Base-by-base conservation (phyloP, 257 asterid genomes). In the Solanum chiquidenum region DNA sequence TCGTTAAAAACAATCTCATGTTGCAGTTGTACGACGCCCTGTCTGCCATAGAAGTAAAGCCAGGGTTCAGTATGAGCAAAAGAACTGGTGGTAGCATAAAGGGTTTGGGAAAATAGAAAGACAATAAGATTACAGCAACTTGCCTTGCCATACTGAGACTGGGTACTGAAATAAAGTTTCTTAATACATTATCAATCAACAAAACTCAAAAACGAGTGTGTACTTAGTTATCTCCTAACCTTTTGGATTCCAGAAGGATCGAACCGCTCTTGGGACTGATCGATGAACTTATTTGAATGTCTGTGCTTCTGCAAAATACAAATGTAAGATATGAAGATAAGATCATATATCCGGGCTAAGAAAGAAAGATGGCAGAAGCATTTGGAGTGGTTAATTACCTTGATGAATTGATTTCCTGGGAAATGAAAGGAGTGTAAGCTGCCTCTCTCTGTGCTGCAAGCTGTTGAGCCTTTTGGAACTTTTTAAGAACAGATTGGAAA, bases 401-500 rank as follows among this genome's bases (percentile, higher is more conserved):
- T 44, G 94, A 91, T 68, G 95, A 93, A 82, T 86, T 89, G 83
- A 66, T 90, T 35, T 94, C 73, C 83, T 92, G 92, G 25, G 91
- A 91, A 88, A 92, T 90, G 89, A 89, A 91, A 89, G 98, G 98
- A 88, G 93, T 86, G 91, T 93, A 94, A 29, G 96, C 94, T 33
- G 98, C 94, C 89, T 91, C 93, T 87, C 89, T 86, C 84, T 91
- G 90, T 44, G 93, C 89, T 25, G 91, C 89, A 74, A 91, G 90
- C 58, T 92, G 89, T 46, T 91, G 93, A 52, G 92, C 91, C 89
- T 89, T 91, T 76, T 96, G 99, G 88, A 94, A 96, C 93, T 95
- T 98, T 89, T 95, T 95, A 82, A 96, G 89, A 40, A 96, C 95
- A 27, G 98, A 94, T 94, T 96, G 95, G 90, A 96, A 95, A 90